These are phyloP conservation scores for Gypsophila paniculata DNA, from an alignment of 179 eudicot species.

Conservation along the genomic window DNA sequence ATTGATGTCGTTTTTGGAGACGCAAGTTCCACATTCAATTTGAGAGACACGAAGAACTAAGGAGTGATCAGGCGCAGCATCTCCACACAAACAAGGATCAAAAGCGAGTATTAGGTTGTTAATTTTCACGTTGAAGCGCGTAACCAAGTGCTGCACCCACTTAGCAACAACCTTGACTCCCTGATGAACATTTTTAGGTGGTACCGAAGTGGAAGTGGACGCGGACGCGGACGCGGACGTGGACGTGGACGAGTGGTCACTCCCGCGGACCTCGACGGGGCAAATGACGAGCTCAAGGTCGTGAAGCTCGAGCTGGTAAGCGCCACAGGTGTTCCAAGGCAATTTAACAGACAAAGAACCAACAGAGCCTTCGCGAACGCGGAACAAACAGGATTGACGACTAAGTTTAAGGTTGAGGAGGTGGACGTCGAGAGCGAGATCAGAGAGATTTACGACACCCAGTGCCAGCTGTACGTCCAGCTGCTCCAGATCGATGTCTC, in stretches of 20 bases:
- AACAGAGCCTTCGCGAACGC: constrained; percentile 80
- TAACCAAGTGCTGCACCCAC: constrained; percentile 81
- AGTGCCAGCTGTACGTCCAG: constrained; percentile 83
- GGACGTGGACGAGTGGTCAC: constrained; percentile 13
- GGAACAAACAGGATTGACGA: constrained; percentile 37
- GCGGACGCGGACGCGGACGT: constrained; percentile 9
- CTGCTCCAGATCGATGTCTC: constrained; percentile 83
- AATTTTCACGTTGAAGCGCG: constrained; percentile 74
- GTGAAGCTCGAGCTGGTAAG: constrained; percentile 68
- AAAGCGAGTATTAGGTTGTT: constrained; percentile 69
- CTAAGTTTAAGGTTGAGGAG: constrained; percentile 65
- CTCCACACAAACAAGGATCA: constrained; percentile 40
- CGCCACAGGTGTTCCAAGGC: constrained; percentile 72
- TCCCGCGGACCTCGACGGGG: too few species aligned
- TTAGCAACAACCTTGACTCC: constrained; percentile 93
- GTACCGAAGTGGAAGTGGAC: constrained; percentile 10
- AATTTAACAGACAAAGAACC: constrained; percentile 59
- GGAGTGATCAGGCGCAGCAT: constrained; percentile 40
- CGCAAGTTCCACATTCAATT: constrained; percentile 66
- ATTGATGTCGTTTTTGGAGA: constrained; percentile 64
- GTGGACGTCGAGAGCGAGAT: constrained; percentile 81
- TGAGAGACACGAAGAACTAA: constrained; percentile 71
- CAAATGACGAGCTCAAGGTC: constrained; percentile 80
- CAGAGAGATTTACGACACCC: constrained; percentile 68
- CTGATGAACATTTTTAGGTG: constrained; percentile 51